Conservation (phyloP, 1,139 yeast species). For the Pichia sp. region DNA sequence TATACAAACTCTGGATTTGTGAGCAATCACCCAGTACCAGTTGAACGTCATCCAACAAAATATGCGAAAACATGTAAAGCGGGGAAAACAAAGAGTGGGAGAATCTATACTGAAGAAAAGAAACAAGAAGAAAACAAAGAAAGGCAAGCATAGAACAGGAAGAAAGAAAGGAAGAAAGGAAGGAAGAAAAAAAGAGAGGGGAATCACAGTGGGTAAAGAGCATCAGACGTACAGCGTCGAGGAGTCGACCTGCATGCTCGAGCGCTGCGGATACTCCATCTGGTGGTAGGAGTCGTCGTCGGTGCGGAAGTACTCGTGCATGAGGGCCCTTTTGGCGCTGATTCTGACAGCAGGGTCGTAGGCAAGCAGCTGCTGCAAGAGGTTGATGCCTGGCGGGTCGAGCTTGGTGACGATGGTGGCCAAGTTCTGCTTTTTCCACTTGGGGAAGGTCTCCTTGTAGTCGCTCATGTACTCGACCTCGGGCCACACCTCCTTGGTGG, state of each 20-base stretch:
- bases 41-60: neutral
- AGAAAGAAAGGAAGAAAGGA: neutral
- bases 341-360: conserved; percentile 94
- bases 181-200: neutral
- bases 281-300: conserved; percentile 30
- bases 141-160: neutral
- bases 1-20: neutral
- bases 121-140: neutral
- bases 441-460: conserved; percentile 92
- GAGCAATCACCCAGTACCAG: neutral
- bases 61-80: neutral
- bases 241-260: conserved; percentile 35
- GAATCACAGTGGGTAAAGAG: neutral
- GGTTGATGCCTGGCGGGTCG: conserved; percentile 78
- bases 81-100: neutral
- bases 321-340: conserved; percentile 87
- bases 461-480: conserved; percentile 93
- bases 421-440: conserved; percentile 78
- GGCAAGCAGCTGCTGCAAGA: conserved; percentile 71
- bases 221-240: conserved; percentile 30
- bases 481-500: conserved; percentile 93
- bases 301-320: conserved; percentile 85
- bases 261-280: conserved; percentile 31
- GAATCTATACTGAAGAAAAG: neutral
- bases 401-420: conserved; percentile 72